A percentile compares a stretch with the other conserved stretches of the same genome.
phyloP scores from a whole-genome alignment of 495 filamentous ascomycete genomes.

The Evernia prunastri region DNA sequence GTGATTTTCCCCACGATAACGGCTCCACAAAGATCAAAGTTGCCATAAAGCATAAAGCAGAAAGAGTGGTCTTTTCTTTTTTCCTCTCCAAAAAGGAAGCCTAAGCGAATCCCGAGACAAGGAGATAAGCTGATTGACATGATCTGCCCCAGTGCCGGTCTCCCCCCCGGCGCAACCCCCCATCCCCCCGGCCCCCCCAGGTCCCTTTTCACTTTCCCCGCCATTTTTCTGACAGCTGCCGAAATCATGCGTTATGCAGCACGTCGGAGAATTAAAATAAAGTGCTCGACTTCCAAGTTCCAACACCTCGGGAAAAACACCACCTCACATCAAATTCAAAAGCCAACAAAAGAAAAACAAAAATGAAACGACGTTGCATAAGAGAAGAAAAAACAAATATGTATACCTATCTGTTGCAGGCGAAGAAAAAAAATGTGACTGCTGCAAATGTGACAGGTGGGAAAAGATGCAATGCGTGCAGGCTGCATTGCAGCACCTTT shows the following conservation, averaged over 20 bases:
- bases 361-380: too few species aligned
- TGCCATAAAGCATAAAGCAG: too few species aligned
- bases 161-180: not conserved
- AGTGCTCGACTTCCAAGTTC: not conserved
- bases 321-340: too few species aligned
- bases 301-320: too few species aligned
- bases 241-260: not conserved
- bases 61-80: too few species aligned
- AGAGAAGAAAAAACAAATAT: not conserved
- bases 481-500: not conserved
- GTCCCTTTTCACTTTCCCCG: not conserved
- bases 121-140: too few species aligned
- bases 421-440: too few species aligned
- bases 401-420: not conserved
- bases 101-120: not conserved
- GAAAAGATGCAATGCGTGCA: not conserved
- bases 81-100: not conserved
- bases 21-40: slow-evolving; percentile 12
- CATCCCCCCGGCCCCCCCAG: not conserved
- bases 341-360: too few species aligned
- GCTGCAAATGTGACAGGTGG: not conserved
- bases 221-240: slow-evolving; percentile 1
- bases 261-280: too few species aligned
- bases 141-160: too few species aligned
- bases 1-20: slow-evolving; percentile 20